Conservation (phyloP, 306 rosid species). For the Prunus mongolica region DNA sequence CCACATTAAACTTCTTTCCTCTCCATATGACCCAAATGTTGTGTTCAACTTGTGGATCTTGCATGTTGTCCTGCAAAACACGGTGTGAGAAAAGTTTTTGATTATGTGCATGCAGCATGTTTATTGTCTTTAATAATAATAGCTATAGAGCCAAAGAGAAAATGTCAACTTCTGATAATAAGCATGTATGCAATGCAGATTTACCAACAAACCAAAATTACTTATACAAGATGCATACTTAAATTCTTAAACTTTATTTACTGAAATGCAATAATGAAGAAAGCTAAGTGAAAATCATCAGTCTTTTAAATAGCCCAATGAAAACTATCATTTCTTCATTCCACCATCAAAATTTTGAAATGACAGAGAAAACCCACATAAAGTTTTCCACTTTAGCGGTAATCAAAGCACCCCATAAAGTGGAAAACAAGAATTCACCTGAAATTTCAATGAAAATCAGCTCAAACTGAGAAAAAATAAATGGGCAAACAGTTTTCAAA, state of each 20-base stretch:
- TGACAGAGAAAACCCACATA: slow-evolving; percentile 5
- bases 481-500: slow-evolving; percentile 1
- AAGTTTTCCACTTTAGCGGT: slow-evolving; percentile 8
- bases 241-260: too few species aligned
- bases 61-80: slow-evolving; percentile 58
- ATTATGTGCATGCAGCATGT: background rate
- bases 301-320: background rate
- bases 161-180: background rate
- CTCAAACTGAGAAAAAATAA: background rate
- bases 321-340: background rate
- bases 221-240: background rate
- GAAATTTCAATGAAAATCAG: slow-evolving; percentile 11
- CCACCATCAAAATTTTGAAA: slow-evolving; percentile 3
- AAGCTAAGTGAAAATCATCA: background rate
- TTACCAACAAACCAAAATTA: background rate
- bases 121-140: background rate
- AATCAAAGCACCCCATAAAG: background rate
- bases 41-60: slow-evolving; percentile 28
- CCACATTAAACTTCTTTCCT: slow-evolving; percentile 59
- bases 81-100: slow-evolving; percentile 5
- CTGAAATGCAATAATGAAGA: background rate
- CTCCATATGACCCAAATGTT: slow-evolving; percentile 66
- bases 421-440: background rate
- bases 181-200: too few species aligned
- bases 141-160: background rate